These are phyloP conservation scores for Strobilomyces dryophilus DNA, from an alignment of 768 basidiomycete genomes.

Conservation along the genomic window DNA sequence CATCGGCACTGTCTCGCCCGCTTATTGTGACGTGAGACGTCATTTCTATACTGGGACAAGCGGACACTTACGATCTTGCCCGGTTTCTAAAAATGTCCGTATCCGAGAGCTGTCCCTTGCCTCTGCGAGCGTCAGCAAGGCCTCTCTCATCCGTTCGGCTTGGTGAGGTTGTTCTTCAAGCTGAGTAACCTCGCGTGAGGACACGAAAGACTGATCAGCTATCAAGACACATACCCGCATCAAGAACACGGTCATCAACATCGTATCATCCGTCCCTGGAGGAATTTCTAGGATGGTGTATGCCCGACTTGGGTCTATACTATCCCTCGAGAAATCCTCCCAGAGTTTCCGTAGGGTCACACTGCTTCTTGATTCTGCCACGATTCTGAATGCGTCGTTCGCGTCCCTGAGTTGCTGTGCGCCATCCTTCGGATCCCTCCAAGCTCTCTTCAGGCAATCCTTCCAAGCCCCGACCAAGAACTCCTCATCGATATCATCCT, in stretches of 20 bases:
- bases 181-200: conserved; percentile 34
- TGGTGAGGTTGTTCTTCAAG: conserved; percentile 69
- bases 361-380: conserved; percentile 64
- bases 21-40: conserved; percentile 33
- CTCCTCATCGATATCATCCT: conserved; percentile 60
- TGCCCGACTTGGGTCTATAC: conserved; percentile 68
- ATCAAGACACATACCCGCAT: conserved; percentile 53
- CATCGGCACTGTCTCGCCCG: conserved; percentile 57
- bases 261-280: conserved; percentile 68
- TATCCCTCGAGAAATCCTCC: conserved; percentile 49
- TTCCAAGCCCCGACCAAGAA: conserved; percentile 73
- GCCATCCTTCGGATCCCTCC: conserved; percentile 44
- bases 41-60: neutral
- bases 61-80: conserved; percentile 67
- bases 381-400: conserved; percentile 63
- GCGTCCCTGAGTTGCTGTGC: conserved; percentile 47
- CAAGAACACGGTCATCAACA: conserved; percentile 66
- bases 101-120: conserved; percentile 69
- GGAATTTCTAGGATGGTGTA: conserved; percentile 70
- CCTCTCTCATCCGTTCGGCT: conserved; percentile 67
- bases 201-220: neutral
- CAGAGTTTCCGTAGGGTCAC: conserved; percentile 44
- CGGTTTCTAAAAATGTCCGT: conserved; percentile 58
- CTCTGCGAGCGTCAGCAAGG: conserved; percentile 70
- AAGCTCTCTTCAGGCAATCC: conserved; percentile 50